Base-by-base conservation (phyloP, 305 asterid genomes). In the Fraxinus platypoda region DNA sequence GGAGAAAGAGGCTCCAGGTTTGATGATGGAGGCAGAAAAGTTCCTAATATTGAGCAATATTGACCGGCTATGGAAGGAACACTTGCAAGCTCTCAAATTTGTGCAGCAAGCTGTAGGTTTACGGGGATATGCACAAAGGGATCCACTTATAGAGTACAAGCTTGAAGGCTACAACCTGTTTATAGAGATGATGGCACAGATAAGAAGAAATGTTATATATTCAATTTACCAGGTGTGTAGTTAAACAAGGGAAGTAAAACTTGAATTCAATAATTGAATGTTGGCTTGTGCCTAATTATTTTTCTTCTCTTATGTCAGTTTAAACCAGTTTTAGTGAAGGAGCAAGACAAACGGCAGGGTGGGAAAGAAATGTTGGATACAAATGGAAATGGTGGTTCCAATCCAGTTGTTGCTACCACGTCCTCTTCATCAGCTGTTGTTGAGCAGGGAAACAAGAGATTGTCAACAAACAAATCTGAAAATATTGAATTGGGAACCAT, bases 131-230 rank as follows among this genome's bases (percentile, higher is more conserved):
- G 99, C 99, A 31, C 99, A 96, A 88, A 90, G 98, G 86, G 99
- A 96, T 87, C 99, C 99, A 35, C 98, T 96, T 35, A 96, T 96
- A 25, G 99, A 94, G 84, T 96, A 94, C 88, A 96, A 96, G 86
- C 97, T 96, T 54, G 99, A 96, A 88, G 99, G 99, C 54, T 94
- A 96, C 94, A 93, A 96, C 91, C 98, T 96, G 73, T 96, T 96
- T 85, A 94, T 96, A 81, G 99, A 96, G 78, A 96, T 96, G 99
- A 94, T 96, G 98, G 99, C 99, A 52, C 94, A 96, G 70, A 91
- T 96, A 81, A 91, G 99, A 83, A 89, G 99, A 86, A 96, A 96
- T 81, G 98, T 96, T 71, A 96, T 96, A 84, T 96, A 92, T 88
- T 91, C 99, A 82, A 94, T 94, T 77, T 96, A 94, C 87, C 99